Evolutionary conservation across 139 green algal genomes (phyloP).

Genomic region (Chlamydomonas applanata): DNA sequence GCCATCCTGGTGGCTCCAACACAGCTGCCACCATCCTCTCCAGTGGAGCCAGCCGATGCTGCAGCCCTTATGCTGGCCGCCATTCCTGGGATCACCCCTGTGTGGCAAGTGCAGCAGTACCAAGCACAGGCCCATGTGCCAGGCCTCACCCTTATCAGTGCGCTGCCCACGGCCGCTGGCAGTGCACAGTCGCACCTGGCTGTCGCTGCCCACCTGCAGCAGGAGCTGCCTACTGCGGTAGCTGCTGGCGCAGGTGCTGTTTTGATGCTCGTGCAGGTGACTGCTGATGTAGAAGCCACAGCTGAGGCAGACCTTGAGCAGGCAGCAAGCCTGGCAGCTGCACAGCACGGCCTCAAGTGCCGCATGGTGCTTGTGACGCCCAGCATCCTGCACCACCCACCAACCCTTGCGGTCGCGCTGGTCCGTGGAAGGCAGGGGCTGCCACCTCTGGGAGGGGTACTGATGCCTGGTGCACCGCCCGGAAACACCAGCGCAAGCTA

Average conservation of each 20-base stretch:
- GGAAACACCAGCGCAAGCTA: background rate
- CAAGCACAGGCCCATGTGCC: too few relatives aligned
- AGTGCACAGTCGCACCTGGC: too few relatives aligned
- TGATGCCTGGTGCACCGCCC: conserved; percentile 5
- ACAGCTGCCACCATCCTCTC: background rate
- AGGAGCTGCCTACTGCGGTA: background rate
- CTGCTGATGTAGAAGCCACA: background rate
- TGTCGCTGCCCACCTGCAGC: too few relatives aligned
- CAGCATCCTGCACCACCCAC: background rate
- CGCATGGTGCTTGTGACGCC: conserved; percentile 6
- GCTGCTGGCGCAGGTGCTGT: background rate
- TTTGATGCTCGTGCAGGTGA: background rate
- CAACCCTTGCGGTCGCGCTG: conserved; percentile 13
- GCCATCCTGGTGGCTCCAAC: background rate
- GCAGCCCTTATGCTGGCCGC: too few relatives aligned
- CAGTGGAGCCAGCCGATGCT: too few relatives aligned
- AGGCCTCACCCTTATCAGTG: too few relatives aligned
- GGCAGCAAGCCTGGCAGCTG: background rate
- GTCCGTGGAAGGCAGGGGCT: conserved; percentile 3
- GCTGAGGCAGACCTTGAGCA: background rate
- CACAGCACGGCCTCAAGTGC: background rate
- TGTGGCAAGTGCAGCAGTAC: too few relatives aligned
- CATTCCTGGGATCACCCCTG: too few relatives aligned
- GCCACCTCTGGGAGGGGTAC: background rate
- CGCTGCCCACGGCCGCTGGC: too few relatives aligned